Evolutionary conservation across 805 yeast genomes (phyloP), one percentile per base, ranked within the genome.

Genomic region (Barnettozyma californica): DNA sequence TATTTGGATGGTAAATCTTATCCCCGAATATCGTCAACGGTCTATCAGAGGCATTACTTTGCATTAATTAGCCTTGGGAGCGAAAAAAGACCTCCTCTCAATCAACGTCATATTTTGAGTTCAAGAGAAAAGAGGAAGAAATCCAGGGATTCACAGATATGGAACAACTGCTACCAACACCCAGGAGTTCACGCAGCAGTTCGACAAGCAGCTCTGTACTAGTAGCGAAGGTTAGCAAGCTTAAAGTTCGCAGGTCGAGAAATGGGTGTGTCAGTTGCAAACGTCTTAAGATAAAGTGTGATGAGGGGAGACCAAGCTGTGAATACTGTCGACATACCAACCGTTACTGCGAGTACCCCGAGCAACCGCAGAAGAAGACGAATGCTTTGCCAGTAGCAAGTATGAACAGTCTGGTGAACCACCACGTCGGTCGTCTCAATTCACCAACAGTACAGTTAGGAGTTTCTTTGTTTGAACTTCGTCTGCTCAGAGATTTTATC

Each of bases 181-280:
- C 20, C 21, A 19, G 20, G 9, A 21, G 41, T 16, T 37, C 40
- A 10, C 40, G 18, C 13, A 16, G 40, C 21, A 36, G 25, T 36
- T 19, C 41, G 16, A 14, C 31, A 13, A 29, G 21, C 21, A 27
- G 44, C 35, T n/a, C 44, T 5, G 18, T 5, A 7, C 16, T 13
- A 6, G 41, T 9, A 26, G 13, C 19, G 25, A 45, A 20, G 19
- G 34, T 14, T 4, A 23, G 23, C 20, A 14, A 13, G n/a, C 34
- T 18, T 14, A 25, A 34, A 45, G 33, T 29, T 29, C 46, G 25
- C 27, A 88, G 91, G 63, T 86, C 95, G 18, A 76, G 95, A 47
- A 81, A 80, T 46, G 97, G 98, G 1, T 91, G 98, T 67, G 73
- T 81, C 31, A 87, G 94, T 7, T 91, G 98, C 68, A 91, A 91